Percentiles rank a stretch among this genome's conserved stretches.
Conservation (phyloP, 2,329 filamentous ascomycete genomes). For the Huntiella omanensis region DNA sequence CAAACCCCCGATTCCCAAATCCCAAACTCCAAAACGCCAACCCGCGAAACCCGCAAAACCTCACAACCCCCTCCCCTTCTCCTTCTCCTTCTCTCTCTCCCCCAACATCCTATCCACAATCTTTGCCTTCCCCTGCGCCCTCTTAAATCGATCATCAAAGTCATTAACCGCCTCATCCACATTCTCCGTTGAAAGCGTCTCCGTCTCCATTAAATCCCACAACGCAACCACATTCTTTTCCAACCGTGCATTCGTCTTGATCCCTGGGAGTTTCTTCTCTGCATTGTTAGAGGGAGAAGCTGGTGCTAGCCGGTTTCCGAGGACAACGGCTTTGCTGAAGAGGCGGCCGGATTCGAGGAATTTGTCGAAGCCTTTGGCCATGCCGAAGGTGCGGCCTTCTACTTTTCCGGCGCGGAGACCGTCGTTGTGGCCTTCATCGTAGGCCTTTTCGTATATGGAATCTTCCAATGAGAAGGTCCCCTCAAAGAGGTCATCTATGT, state of each 20-base stretch:
- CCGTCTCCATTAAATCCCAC: conserved; percentile 59
- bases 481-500: conserved; percentile 31
- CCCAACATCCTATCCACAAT: conserved; percentile 56
- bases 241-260: conserved; percentile 45
- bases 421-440: conserved; percentile 53
- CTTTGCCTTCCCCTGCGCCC: conserved; percentile 67
- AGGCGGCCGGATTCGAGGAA: conserved; percentile 64
- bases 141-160: conserved; percentile 74
- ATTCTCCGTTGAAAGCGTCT: conserved; percentile 62
- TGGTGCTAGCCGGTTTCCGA: conserved; percentile 48
- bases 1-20: not conserved
- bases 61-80: not conserved
- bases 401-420: conserved; percentile 60
- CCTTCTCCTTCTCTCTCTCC: conserved; percentile 16
- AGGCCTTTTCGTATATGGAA: conserved; percentile 66
- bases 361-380: conserved; percentile 88
- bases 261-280: conserved; percentile 19
- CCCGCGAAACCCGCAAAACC: not conserved
- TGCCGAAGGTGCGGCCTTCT: conserved; percentile 77
- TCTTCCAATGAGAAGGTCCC: conserved; percentile 42
- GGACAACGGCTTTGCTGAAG: conserved; percentile 63
- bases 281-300: not conserved
- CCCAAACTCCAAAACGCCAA: conserved; percentile 1
- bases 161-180: conserved; percentile 78
- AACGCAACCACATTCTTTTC: conserved; percentile 59